Evolutionary conservation across 805 yeast species (phyloP).

Genomic region (Metschnikowia continentalis): DNA sequence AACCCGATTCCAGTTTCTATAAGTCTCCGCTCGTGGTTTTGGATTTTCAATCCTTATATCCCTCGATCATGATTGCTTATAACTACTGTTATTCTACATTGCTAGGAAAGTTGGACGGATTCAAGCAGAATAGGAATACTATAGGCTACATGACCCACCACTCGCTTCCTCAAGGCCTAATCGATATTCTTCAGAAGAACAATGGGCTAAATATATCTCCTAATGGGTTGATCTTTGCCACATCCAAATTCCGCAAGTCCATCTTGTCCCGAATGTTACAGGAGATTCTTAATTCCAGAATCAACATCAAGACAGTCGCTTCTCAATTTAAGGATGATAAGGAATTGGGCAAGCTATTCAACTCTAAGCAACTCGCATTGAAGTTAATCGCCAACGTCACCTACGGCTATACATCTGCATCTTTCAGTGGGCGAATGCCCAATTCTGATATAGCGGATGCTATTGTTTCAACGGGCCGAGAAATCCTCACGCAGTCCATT

Average conservation of each 20-base stretch:
- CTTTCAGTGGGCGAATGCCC: constrained; percentile 96
- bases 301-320: constrained; percentile 76
- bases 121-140: constrained; percentile 42
- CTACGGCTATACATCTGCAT: constrained; percentile 92
- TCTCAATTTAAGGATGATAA: constrained; percentile 40
- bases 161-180: constrained; percentile 49
- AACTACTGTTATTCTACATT: constrained; percentile 80
- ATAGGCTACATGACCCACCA: constrained; percentile 52
- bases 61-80: constrained; percentile 99
- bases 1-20: constrained; percentile 80
- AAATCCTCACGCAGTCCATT: constrained; percentile 70
- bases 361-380: constrained; percentile 79
- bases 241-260: constrained; percentile 62
- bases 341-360: constrained; percentile 52
- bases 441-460: constrained; percentile 93
- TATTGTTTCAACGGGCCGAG: constrained; percentile 87
- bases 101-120: constrained; percentile 57
- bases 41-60: constrained; percentile 92
- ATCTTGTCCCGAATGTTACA: constrained; percentile 76
- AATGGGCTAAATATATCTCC: constrained; percentile 64
- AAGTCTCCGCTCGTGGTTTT: constrained; percentile 86
- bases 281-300: constrained; percentile 76
- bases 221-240: constrained; percentile 79
- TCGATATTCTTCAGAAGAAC: constrained; percentile 49
- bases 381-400: constrained; percentile 93